These are phyloP conservation scores for Novymonas esmeraldas DNA, from an alignment of 208 protist species.

Conservation along the genomic window DNA sequence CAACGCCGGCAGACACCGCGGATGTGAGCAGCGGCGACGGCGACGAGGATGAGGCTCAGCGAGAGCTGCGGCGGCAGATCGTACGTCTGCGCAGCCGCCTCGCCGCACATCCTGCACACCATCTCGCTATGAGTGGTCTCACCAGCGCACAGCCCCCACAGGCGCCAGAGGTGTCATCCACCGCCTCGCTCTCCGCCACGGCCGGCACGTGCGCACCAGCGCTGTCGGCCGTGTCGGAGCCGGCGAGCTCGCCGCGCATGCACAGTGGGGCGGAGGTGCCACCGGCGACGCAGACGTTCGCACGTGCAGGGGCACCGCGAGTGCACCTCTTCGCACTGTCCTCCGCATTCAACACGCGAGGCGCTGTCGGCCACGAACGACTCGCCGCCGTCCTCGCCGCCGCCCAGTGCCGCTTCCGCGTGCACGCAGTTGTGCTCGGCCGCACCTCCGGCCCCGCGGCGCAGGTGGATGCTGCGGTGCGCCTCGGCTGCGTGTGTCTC, in stretches of 20 bases:
- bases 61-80: conserved; percentile 10
- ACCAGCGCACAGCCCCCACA: not conserved
- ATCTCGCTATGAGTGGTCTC: not conserved
- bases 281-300: not conserved
- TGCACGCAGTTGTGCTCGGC: conserved; percentile 38
- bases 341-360: conserved; percentile 24
- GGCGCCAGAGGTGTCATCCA: no score
- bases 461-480: conserved; percentile 37
- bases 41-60: not conserved
- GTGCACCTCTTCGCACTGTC: conserved; percentile 48
- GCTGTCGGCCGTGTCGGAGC: not conserved
- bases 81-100: conserved; percentile 18
- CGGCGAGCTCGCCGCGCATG: not conserved
- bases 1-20: not conserved
- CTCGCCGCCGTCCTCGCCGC: conserved; percentile 8
- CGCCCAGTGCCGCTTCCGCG: conserved; percentile 27
- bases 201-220: not conserved
- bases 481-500: conserved; percentile 37
- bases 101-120: conserved; percentile 5
- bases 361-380: conserved; percentile 12
- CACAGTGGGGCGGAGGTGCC: not conserved
- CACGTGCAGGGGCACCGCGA: not conserved
- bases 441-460: conserved; percentile 1
- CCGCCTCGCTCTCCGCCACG: not conserved
- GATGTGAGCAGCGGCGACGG: not conserved